phyloP scores from a whole-genome alignment of 805 yeast genomes.

The Suhomyces prunicola region DNA sequence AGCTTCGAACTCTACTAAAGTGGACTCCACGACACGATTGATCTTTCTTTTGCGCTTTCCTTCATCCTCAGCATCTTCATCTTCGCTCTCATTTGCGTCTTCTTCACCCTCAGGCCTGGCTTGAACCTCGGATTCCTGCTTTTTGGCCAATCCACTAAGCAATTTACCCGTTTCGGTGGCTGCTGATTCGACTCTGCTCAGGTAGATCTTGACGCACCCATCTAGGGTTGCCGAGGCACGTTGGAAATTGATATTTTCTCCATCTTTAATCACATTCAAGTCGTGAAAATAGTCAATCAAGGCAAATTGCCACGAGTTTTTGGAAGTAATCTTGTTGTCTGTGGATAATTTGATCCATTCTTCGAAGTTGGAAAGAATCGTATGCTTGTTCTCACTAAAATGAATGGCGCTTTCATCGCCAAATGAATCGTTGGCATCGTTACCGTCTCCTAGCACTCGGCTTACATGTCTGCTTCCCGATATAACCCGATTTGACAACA shows the following conservation, averaged over 20 bases:
- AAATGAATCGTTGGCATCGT: constrained; percentile 12
- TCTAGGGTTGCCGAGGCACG: constrained; percentile 35
- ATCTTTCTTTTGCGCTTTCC: constrained; percentile 25
- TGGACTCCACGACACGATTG: constrained; percentile 37
- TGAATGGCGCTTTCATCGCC: constrained; percentile 36
- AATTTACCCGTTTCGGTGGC: constrained; percentile 36
- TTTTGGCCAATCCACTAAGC: constrained; percentile 24
- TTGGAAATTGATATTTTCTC: constrained; percentile 47
- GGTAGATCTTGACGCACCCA: constrained; percentile 37
- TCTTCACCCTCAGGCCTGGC: not conserved
- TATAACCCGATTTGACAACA: constrained; percentile 1
- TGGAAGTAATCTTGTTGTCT: constrained; percentile 65
- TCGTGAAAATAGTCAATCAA: constrained; percentile 90
- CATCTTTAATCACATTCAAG: constrained; percentile 67
- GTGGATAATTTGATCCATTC: constrained; percentile 49
- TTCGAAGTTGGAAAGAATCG: constrained; percentile 44
- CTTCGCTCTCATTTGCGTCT: constrained; percentile 10
- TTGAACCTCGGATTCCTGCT: constrained; percentile 10
- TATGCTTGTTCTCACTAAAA: constrained; percentile 41
- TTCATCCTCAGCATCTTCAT: constrained; percentile 19
- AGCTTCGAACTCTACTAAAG: constrained; percentile 49
- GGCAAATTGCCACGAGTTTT: constrained; percentile 88
- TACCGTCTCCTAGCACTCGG: constrained; percentile 1
- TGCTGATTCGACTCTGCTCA: constrained; percentile 34
- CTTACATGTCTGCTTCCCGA: constrained; percentile 7